Base-by-base conservation (phyloP, 352 stramenopile genomes). In the Elongisporangium senticosum region DNA sequence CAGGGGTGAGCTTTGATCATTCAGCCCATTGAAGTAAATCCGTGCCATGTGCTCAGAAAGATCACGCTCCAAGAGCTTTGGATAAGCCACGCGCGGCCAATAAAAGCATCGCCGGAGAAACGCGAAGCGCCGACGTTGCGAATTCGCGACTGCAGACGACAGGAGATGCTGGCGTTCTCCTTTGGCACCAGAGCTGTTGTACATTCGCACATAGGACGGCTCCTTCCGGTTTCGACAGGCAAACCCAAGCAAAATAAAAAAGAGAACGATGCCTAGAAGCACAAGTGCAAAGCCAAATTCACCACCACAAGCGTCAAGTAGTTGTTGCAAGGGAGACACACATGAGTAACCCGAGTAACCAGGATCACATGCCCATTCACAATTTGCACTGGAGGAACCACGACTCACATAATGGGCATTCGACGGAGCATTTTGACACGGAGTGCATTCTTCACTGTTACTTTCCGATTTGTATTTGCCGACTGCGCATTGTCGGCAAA, bases 1-100 rank as follows among this genome's bases (percentile, higher is more conserved):
- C 7, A 93, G 65, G 2, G 80, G 80, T 8, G 69, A 77, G 19
- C 85, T 71, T 23, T 68, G 80, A 6, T 90, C 80, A 48, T 93
- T 90, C 49, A 74, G 68, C 1, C 83, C 83, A 1, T 68, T 61
- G 33, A 93, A 73, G 60, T 93, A 93, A 28, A 93, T 73, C 8
- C 84, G 75, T 2, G 78, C 76, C 78, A 93, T 91, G 67, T 93
- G 84, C 61, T 90, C 79, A 4, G 74, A 69, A n/a, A 93, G 54
- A 61, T 93, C 81, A n/a, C 76, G 75, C 48, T 89, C 83, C 61
- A 83, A 71, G 23, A 93, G 77, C 61, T 91, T 93, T 22, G 83
- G 81, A 53, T 93, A 93, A 24, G 62, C 69, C 50, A 91, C 80
- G 3, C 81, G 80, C 13, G 79, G 77, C 83, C 83, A 93, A 59